Evolutionary conservation across 495 filamentous ascomycete genomes (phyloP).

Genomic region (Penicillium manginii): DNA sequence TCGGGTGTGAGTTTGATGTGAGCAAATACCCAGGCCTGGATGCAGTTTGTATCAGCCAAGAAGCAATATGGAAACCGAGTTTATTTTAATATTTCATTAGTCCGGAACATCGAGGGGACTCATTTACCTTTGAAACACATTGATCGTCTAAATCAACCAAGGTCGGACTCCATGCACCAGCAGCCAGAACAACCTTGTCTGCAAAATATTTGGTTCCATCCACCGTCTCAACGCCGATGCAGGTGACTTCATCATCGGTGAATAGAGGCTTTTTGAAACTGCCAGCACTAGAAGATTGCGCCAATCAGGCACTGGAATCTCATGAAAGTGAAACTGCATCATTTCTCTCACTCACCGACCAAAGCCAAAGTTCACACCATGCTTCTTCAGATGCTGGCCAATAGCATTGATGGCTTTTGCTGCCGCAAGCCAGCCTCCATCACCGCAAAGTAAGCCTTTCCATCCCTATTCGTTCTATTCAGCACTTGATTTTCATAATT

Average conservation of each 20-base stretch:
- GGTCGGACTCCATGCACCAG: slow-evolving; percentile 42
- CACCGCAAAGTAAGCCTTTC: slow-evolving; percentile 20
- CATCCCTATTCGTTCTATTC: slow-evolving; percentile 15
- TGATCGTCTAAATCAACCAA: slow-evolving; percentile 45
- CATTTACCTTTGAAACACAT: slow-evolving; percentile 41
- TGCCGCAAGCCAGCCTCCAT: slow-evolving; percentile 28
- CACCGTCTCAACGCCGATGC: slow-evolving; percentile 35
- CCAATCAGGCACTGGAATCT: background rate
- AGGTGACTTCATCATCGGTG: slow-evolving; percentile 16
- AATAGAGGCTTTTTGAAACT: slow-evolving; percentile 23
- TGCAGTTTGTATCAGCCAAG: background rate
- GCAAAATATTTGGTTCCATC: slow-evolving; percentile 39
- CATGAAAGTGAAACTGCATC: background rate
- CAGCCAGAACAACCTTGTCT: slow-evolving; percentile 40
- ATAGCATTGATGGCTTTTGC: slow-evolving; percentile 29
- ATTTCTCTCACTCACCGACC: slow-evolving; percentile 12
- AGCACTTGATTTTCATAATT: background rate
- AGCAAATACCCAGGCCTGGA: slow-evolving; percentile 47
- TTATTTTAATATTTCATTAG: background rate
- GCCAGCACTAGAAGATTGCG: slow-evolving; percentile 12
- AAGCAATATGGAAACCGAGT: background rate
- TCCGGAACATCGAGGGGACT: background rate
- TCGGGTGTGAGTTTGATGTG: slow-evolving; percentile 49
- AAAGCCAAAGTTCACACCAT: slow-evolving; percentile 25
- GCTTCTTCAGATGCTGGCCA: slow-evolving; percentile 11